A percentile compares a stretch with the other conserved stretches of the same genome.
Conservation (phyloP, 768 basidiomycete genomes). For the Boletus coccyginus region DNA sequence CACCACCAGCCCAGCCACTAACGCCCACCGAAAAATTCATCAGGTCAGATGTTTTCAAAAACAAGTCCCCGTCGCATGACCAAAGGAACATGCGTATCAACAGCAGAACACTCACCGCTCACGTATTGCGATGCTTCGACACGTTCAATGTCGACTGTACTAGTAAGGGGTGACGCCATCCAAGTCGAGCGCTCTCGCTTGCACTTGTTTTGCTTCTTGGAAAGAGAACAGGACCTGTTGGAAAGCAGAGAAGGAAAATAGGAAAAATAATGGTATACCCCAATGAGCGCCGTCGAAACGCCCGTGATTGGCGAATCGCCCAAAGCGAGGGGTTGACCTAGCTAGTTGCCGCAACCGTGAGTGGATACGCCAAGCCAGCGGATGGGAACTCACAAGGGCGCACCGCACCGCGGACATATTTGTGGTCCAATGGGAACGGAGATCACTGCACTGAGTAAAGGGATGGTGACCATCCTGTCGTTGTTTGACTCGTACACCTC, state of each 20-base stretch:
- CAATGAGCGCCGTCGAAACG: background rate
- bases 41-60: background rate
- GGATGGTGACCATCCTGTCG: background rate
- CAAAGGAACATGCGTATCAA: too few relatives aligned
- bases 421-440: background rate
- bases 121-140: constrained; percentile 23
- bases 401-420: background rate
- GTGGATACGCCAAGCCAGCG: background rate
- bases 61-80: background rate
- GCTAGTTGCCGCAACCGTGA: background rate
- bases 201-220: background rate
- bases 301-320: background rate
- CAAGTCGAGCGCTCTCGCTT: background rate
- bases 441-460: background rate
- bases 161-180: constrained; percentile 5
- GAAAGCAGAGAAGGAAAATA: background rate
- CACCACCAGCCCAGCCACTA: constrained; percentile 28
- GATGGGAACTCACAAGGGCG: background rate
- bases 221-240: background rate
- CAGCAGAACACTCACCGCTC: constrained; percentile 21
- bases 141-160: background rate
- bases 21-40: background rate
- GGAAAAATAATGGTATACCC: background rate
- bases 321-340: constrained; percentile 5
- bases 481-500: constrained; percentile 13